Evolutionary conservation across 257 asterid genomes (phyloP), one percentile per base, ranked within the genome.

Genomic region (Petunia axillaris): DNA sequence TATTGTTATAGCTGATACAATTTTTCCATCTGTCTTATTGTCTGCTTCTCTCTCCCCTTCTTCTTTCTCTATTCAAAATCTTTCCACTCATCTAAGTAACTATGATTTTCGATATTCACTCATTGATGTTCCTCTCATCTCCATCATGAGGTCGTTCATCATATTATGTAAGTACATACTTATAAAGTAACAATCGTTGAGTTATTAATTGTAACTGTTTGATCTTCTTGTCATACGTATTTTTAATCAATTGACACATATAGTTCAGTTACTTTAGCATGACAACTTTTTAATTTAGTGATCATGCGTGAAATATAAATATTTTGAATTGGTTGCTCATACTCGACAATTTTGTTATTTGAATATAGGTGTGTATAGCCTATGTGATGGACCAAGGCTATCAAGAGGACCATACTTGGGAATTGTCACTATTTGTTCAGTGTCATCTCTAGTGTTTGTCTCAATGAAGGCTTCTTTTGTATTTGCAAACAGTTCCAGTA

Each of bases 91-190:
- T 63, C 83, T 95, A 54, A 84, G 8, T 52, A 79, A 85, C 82
- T 96, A 96, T 88, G 98, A 96, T 70, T 94, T 91, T 80, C 97
- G 98, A 3, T 86, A 84, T 88, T 96, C 99, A 7, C 92, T 96
- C 80, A 79, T 94, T 83, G 99, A 96, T 43, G 92, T 96, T 11
- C 99, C 99, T 0, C 85, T 96, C 15, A 86, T 94, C 79, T 96
- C 98, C 86, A 76, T 94, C 83, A 35, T 86, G 59, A 91, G 99
- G 83, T 96, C 99, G 44, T 92, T 90, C 64, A 83, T 94, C 88
- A 96, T 96, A 54, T 75, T 96, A 54, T 96, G 98, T 96, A 83
- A 89, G 98, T 73, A 37, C 1, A 14, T 41, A 1, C 14, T 37
- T 63, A 64, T 8, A 37, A 67, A 65, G 4, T 35, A 64, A 5